A percentile compares a stretch with the other conserved stretches of the same genome.
Conservation (phyloP, 2,329 filamentous ascomycete genomes). For the Trichophyton rubrum region DNA sequence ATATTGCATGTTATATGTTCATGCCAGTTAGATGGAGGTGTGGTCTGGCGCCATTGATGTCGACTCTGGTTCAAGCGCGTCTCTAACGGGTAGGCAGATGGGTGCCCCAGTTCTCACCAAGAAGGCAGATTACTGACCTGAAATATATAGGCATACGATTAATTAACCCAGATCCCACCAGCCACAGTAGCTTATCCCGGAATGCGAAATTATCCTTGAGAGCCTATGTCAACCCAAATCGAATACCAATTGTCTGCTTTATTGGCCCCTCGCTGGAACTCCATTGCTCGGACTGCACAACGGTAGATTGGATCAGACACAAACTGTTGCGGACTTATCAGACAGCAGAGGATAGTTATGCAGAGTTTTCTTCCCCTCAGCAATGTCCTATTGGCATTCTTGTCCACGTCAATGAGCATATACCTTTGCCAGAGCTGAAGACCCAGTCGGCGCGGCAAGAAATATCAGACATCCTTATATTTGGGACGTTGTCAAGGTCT, state of each 20-base stretch:
- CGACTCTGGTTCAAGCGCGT: neutral
- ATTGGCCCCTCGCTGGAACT: conserved; percentile 30
- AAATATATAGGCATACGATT: conserved; percentile 15
- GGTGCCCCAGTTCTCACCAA: neutral
- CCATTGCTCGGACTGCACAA: conserved; percentile 22
- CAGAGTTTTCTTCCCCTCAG: conserved; percentile 17
- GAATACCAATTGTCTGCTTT: conserved; percentile 31
- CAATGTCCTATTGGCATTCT: conserved; percentile 32
- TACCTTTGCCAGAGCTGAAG: conserved; percentile 2
- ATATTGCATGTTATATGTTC: neutral
- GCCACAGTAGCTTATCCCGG: conserved; percentile 25
- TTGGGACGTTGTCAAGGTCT: conserved; percentile 23
- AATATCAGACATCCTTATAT: conserved; percentile 29
- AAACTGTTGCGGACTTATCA: conserved; percentile 27
- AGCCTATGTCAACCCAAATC: conserved; percentile 29
- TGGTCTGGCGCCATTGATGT: conserved; percentile 13
- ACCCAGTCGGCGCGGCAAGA: conserved; percentile 1
- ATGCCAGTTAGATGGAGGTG: conserved; percentile 20
- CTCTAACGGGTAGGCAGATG: neutral
- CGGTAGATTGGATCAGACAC: conserved; percentile 28
- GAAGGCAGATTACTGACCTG: neutral
- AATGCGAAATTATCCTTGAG: conserved; percentile 23
- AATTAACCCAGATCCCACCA: conserved; percentile 22
- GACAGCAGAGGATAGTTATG: conserved; percentile 16
- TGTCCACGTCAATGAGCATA: conserved; percentile 19